phyloP scores from a whole-genome alignment of 106 monocot genomes.

The Platanthera zijinensis region DNA sequence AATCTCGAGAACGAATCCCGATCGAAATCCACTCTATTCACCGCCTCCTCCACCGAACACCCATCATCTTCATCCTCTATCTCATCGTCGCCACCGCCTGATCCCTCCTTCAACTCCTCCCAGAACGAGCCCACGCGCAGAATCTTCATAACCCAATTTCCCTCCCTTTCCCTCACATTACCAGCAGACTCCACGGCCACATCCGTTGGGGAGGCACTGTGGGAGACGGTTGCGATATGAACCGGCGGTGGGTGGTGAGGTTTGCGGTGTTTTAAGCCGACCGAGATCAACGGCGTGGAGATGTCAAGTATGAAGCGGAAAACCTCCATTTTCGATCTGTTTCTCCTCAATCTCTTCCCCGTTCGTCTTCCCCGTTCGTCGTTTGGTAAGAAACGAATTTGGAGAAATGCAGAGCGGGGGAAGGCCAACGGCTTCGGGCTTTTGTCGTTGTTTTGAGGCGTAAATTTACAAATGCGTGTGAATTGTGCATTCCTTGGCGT shows the following conservation, averaged over 20 bases:
- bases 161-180: constrained; percentile 10
- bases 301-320: constrained; percentile 22
- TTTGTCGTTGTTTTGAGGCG: too few species aligned
- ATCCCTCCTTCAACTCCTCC: constrained; percentile 17
- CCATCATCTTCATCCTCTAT: constrained; percentile 1
- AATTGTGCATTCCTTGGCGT: too few species aligned
- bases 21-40: constrained; percentile 30
- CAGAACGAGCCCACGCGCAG: constrained; percentile 23
- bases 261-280: constrained; percentile 3
- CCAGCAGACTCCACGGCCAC: not conserved
- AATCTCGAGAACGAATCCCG: constrained; percentile 55
- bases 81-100: not conserved
- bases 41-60: constrained; percentile 12
- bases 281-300: not conserved
- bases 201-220: not conserved
- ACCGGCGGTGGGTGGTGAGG: not conserved
- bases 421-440: too few species aligned
- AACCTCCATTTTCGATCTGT: constrained; percentile 18
- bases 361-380: not conserved
- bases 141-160: constrained; percentile 47
- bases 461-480: too few species aligned
- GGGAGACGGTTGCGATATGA: not conserved
- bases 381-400: too few species aligned
- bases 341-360: not conserved
- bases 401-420: too few species aligned